Evolutionary conservation across 331 rosid genomes (phyloP).

Genomic region (Acacia concinna): DNA sequence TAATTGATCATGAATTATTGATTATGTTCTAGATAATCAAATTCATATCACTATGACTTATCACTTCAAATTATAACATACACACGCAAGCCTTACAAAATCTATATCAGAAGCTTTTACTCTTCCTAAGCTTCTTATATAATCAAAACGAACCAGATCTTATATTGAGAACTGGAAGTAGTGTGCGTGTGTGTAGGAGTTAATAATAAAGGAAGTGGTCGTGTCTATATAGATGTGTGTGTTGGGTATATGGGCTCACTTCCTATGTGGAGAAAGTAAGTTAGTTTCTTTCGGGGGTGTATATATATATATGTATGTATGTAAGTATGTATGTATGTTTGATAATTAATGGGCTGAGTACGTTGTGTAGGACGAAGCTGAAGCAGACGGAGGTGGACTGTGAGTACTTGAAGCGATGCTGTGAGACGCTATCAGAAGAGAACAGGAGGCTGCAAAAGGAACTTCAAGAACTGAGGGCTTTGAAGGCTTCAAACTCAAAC

Average conservation of each 20-base stretch:
- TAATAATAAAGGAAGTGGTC: no score
- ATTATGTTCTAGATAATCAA: not conserved
- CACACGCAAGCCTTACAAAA: no score
- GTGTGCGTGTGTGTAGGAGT: not conserved
- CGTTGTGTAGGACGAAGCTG: constrained; percentile 76
- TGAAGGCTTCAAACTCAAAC: constrained; percentile 54
- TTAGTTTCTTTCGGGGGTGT: no score
- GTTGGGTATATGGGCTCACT: not conserved
- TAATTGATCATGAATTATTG: not conserved
- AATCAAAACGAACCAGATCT: no score
- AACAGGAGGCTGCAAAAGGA: constrained; percentile 73
- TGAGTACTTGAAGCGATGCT: constrained; percentile 69
- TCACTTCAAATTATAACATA: no score
- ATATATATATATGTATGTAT: no score
- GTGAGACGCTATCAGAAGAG: constrained; percentile 75
- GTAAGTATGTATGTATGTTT: not conserved
- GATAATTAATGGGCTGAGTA: no score
- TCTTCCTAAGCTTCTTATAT: not conserved
- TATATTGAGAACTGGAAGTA: no score
- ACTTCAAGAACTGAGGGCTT: constrained; percentile 73
- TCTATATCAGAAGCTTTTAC: not conserved
- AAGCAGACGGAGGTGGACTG: constrained; percentile 87
- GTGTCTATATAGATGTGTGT: no score
- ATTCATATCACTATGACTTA: not conserved
- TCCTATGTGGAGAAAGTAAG: not conserved